Conservation (phyloP, 139 green algal species). For the Raphidocelis subcapitata region DNA sequence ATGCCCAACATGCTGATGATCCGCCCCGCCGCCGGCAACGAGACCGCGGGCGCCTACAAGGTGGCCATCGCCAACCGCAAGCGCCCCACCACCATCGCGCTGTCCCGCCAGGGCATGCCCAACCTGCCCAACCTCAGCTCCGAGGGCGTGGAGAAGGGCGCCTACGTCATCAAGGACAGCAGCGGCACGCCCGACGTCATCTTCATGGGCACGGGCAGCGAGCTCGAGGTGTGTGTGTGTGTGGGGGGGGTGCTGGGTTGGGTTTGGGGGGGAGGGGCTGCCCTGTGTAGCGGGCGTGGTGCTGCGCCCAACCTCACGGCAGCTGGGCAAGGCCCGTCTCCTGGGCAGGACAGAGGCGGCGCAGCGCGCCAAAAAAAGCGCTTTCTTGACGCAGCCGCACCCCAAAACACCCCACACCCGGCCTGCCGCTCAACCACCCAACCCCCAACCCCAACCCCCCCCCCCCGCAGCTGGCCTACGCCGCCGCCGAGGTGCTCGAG, state of each 20-base stretch:
- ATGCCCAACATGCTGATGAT: conserved; percentile 99
- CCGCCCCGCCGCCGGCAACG: conserved; percentile 92
- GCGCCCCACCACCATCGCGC: conserved; percentile 85
- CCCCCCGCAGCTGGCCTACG: conserved; percentile 76
- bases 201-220: conserved; percentile 93
- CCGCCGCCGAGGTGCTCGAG: conserved; percentile 78
- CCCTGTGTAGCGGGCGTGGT: no score
- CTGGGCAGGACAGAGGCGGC: no score
- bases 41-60: conserved; percentile 96
- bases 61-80: conserved; percentile 73
- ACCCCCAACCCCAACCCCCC: no score
- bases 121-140: conserved; percentile 83
- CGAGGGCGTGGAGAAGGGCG: conserved; percentile 86
- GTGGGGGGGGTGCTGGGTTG: no score
- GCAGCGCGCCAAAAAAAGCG: no score
- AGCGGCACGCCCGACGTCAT: conserved; percentile 86
- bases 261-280: no score
- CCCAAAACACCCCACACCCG: no score
- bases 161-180: conserved; percentile 79
- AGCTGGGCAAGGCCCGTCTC: no score
- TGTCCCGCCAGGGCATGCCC: conserved; percentile 96
- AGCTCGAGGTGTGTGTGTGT: no score
- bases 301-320: no score
- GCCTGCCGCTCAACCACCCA: no score
- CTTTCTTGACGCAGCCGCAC: no score